Conservation (phyloP, 1,139 yeast genomes). For the Magnusiomyces sp. region DNA sequence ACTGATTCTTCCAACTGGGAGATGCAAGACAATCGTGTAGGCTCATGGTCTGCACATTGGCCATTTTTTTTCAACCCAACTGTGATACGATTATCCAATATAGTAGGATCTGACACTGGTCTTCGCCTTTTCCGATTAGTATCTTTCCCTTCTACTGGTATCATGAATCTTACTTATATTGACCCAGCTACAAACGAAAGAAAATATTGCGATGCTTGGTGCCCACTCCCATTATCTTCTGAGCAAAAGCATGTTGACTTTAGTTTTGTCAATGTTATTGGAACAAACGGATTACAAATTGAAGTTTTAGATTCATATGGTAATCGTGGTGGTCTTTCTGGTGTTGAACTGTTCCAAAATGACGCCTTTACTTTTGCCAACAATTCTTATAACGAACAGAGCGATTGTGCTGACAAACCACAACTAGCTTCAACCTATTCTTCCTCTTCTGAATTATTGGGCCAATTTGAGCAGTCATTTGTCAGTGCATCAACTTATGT, state of each 20-base stretch:
- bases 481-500: conserved; percentile 30
- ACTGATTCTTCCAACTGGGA: conserved; percentile 44
- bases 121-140: conserved; percentile 62
- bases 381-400: conserved; percentile 59
- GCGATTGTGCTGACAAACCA: conserved; percentile 20
- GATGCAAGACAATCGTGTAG: conserved; percentile 43
- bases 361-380: conserved; percentile 63
- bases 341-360: conserved; percentile 64
- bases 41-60: conserved; percentile 59
- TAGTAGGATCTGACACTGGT: conserved; percentile 41
- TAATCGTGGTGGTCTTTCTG: conserved; percentile 54
- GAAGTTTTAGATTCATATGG: conserved; percentile 68
- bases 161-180: conserved; percentile 81
- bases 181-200: conserved; percentile 53
- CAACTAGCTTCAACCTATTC: background rate
- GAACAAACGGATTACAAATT: conserved; percentile 55
- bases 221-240: conserved; percentile 51
- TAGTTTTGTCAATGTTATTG: conserved; percentile 62
- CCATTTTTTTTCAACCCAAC: conserved; percentile 60
- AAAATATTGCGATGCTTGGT: conserved; percentile 70
- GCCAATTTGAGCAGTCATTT: conserved; percentile 16
- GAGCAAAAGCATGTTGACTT: conserved; percentile 62
- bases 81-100: conserved; percentile 60
- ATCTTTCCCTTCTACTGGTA: conserved; percentile 75
- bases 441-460: conserved; percentile 25